Base-by-base conservation (phyloP, 2,329 filamentous ascomycete genomes). In the Fusarium mundagurra region DNA sequence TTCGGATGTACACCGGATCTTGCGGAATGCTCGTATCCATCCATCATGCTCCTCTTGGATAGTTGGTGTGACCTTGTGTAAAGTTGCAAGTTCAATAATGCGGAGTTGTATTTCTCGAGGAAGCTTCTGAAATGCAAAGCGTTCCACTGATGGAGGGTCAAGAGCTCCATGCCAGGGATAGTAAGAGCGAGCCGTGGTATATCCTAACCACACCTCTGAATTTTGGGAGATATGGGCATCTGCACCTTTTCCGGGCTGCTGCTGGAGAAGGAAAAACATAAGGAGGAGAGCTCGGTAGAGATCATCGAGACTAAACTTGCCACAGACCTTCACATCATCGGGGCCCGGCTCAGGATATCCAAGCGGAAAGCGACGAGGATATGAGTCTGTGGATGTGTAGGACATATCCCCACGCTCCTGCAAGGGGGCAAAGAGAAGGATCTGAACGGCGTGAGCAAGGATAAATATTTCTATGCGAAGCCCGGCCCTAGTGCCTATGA, bases 11-110 rank as follows among this genome's bases (percentile, higher is more conserved):
- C 20, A 50, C 3, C 9, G 47, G 22, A 50, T 50, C 16, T 50
- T 50, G 1, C 47, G 7, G 29, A n/a, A 31, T 6, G 0, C 4
- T 12, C 17, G 44, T 9, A 14, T 0, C 44, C 17, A 20, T 22
- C 12, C 3, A 16, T 17, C 8, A 8, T 43, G 10, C n/a, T 2
- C n/a, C 8, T 3, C 18, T 47, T 29, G 5, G 8, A 47, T 13
- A 14, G 44, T 48, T 10, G 45, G 47, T 4, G 29, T 50, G 14
- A 50, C 47, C 10, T 33, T 50, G 20, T 1, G 29, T n/a, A 2
- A 33, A 50, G 20, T 50, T 50, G 22, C 47, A n/a, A 33, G 10
- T n/a, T 50, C 24, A 3, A 50, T 11, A 4, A 50, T 50, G 1
- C 0, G 22, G 16, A 33, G 47, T 17, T 33, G 47, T 18, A 50